Base-by-base conservation (phyloP, 768 basidiomycete genomes). In the Kwoniella bestiolae region DNA sequence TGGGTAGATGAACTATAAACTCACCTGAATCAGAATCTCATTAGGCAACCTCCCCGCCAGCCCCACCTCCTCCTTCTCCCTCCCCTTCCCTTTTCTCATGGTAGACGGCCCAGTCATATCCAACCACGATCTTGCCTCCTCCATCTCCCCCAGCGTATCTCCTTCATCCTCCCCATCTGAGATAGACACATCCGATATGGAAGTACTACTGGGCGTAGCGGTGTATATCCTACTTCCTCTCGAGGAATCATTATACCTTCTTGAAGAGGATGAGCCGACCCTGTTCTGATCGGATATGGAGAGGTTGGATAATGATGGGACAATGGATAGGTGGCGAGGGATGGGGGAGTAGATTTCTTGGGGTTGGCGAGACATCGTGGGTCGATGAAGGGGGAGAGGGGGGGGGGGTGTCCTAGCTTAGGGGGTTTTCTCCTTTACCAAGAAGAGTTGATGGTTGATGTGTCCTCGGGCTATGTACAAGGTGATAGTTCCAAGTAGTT, bases 1-100 rank as follows among this genome's bases (percentile, higher is more conserved):
- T 4, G 56, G 35, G 14, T 21, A 50, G 41, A 47, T 45, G n/a
- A 44, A 44, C 25, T 11, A 50, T 26, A 66, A n/a, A n/a, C 78
- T 67, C 31, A 77, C 79, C 78, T 95, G 90, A 16, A 96, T 91
- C 76, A 97, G 88, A 44, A 98, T 86, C 81, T 98, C 95, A 63
- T 91, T 90, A 7, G 94, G 94, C 3, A 97, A 83, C 32, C 21
- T 65, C 9, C 63, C 64, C 23, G 21, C 65, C 38, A 18, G 35
- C 47, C 31, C 66, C 18, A n/a, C n/a, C n/a, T 61, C 71, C 18
- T 32, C 23, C 38, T 56, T 49, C 18, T 38, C 67, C 29, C 69
- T 71, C 6, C 63, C 77, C 87, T 89, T 2, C 81, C 78, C 56
- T 26, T 58, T 68, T 23, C 45, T 35, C 52, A 53, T 63, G 16